Evolutionary conservation across 208 protist genomes (phyloP).

Genomic region (Crithidia bombi): DNA sequence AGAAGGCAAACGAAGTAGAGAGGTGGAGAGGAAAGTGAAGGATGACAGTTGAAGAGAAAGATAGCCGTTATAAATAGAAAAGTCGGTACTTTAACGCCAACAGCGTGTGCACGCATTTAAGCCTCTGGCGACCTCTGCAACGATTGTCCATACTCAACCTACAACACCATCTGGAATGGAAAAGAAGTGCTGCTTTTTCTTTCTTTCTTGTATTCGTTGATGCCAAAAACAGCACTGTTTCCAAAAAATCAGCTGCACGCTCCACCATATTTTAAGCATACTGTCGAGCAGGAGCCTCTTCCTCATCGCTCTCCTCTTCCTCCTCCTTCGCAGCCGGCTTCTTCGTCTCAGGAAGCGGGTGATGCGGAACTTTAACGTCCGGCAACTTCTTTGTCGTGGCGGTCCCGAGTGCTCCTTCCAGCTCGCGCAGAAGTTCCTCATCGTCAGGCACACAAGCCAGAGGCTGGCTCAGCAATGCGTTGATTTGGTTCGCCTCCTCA

Average conservation of each 20-base stretch:
- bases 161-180: not conserved
- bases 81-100: no score
- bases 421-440: slow-evolving; percentile 65
- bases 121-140: no score
- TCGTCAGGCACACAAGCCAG: slow-evolving; percentile 55
- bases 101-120: no score
- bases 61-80: not conserved
- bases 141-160: not conserved
- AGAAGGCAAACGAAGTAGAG: slow-evolving; percentile 5
- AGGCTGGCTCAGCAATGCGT: slow-evolving; percentile 62
- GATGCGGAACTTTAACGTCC: slow-evolving; percentile 37
- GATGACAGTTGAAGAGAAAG: not conserved
- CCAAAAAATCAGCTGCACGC: no score
- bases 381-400: slow-evolving; percentile 18
- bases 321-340: slow-evolving; percentile 2
- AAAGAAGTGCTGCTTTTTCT: not conserved
- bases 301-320: slow-evolving; percentile 14
- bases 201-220: slow-evolving; percentile 5
- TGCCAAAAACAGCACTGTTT: no score
- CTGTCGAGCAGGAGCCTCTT: slow-evolving; percentile 6
- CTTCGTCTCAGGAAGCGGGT: slow-evolving; percentile 11
- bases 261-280: slow-evolving; percentile 36
- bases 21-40: not conserved
- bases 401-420: slow-evolving; percentile 30
- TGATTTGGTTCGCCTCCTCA: slow-evolving; percentile 71